Percentiles rank a stretch among this genome's conserved stretches.
These are phyloP conservation scores for Elsinoe fawcettii DNA, from an alignment of 2,329 filamentous ascomycete genomes.

Conservation along the genomic window DNA sequence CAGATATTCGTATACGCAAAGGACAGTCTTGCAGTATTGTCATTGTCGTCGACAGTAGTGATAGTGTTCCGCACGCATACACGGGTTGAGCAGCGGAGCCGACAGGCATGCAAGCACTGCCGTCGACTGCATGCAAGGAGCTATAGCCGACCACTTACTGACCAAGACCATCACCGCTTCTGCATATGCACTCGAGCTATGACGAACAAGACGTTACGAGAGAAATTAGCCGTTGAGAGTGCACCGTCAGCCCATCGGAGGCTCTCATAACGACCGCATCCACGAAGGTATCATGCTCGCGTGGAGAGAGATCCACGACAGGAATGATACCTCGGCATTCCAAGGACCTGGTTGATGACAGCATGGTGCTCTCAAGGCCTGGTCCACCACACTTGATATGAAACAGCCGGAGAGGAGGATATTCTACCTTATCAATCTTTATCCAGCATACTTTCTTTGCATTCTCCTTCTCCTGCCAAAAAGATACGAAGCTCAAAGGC, in stretches of 20 bases:
- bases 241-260: not conserved
- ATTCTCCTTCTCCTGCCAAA: slow-evolving; percentile 3
- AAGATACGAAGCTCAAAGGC: not conserved
- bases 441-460: not conserved
- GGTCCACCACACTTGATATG: not conserved
- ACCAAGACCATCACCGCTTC: not conserved
- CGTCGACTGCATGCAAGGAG: not conserved
- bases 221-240: not conserved
- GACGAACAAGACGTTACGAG: not conserved
- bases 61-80: too few relatives aligned
- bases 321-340: not conserved
- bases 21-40: too few relatives aligned
- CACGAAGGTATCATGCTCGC: not conserved
- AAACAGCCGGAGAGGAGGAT: not conserved
- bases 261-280: not conserved
- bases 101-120: not conserved
- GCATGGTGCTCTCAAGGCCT: not conserved
- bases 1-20: too few relatives aligned
- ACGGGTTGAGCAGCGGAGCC: too few relatives aligned
- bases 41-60: too few relatives aligned
- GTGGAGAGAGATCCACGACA: not conserved
- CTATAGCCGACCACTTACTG: not conserved
- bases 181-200: not conserved
- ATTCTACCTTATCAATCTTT: not conserved
- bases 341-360: not conserved